Evolutionary conservation across 768 basidiomycete genomes (phyloP), one percentile per base, ranked within the genome.

Genomic region (Nidularia sp.): DNA sequence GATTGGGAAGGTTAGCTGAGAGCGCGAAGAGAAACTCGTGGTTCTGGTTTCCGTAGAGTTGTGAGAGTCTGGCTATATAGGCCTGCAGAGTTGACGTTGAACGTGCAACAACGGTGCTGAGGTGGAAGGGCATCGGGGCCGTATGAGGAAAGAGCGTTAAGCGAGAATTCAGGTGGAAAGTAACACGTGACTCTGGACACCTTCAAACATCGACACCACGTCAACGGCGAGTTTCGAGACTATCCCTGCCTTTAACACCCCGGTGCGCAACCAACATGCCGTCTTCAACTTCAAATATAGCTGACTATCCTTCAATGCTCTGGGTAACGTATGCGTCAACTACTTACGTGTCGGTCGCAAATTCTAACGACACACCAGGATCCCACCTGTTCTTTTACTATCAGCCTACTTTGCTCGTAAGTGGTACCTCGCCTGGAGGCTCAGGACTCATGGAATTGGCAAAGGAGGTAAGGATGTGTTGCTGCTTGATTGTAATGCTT

Each of bases 381-480:
- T 79, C 50, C 78, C 79, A 6, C 66, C 77, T 0, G 62, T 73
- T 9, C 52, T 78, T 45, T 59, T 80, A 8, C 33, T 80, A 29
- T 74, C 77, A 2, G 76, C 67, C 1, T 81, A 76, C 57, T 74
- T 71, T 51, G 60, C 66, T 9, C 74, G 77, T 22, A 77, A 73
- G 62, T 80, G 76, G 76, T 80, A 79, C 53, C 67, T 77, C 4
- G 72, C 73, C 12, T 67, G 78, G 43, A 62, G 63, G 47, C 67
- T 81, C 32, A 64, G 66, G 48, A 58, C 78, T 5, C 67, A 82
- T 55, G 80, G 80, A 5, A 81, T 81, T 39, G 80, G 80, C n/a
- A 79, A 77, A 62, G 80, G 80, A 48, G 79, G 80, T 80, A 50
- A 35, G 75, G 56, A 36, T 49, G 33, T 5, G 18, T 22, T 36